These are phyloP conservation scores for Poa pratensis DNA, from an alignment of 176 grass and related monocot species.

Conservation along the genomic window DNA sequence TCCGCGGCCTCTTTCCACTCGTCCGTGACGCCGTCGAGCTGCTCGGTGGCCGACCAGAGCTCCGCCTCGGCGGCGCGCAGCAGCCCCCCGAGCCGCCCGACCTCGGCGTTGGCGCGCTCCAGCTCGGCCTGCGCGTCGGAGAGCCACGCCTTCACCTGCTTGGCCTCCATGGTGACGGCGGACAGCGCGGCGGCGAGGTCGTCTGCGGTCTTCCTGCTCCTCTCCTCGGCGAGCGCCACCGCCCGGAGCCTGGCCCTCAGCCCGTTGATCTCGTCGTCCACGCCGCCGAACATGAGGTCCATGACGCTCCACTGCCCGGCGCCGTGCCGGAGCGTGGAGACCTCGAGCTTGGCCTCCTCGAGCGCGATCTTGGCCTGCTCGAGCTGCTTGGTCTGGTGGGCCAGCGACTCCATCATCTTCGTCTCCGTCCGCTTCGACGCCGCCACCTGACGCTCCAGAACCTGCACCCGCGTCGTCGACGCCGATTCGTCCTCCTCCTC, in stretches of 20 bases:
- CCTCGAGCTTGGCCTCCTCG: slow-evolving; percentile 76
- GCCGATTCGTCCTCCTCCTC: neutral
- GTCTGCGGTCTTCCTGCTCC: slow-evolving; percentile 62
- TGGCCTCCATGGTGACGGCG: slow-evolving; percentile 74
- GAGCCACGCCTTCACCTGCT: slow-evolving; percentile 64
- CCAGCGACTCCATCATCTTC: slow-evolving; percentile 80
- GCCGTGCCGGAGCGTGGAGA: slow-evolving; percentile 33
- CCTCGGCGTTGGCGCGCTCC: slow-evolving; percentile 52
- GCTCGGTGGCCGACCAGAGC: slow-evolving; percentile 45
- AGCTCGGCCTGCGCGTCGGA: slow-evolving; percentile 55
- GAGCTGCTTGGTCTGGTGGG: slow-evolving; percentile 70
- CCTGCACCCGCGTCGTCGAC: slow-evolving; percentile 36
- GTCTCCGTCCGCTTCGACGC: slow-evolving; percentile 69
- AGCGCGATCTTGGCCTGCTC: slow-evolving; percentile 89
- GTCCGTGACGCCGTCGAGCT: slow-evolving; percentile 40
- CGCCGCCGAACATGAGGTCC: slow-evolving; percentile 63
- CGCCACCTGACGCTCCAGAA: slow-evolving; percentile 61
- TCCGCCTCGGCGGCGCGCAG: slow-evolving; percentile 53
- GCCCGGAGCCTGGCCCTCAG: slow-evolving; percentile 42
- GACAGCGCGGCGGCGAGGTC: slow-evolving; percentile 66
- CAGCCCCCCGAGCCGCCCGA: slow-evolving; percentile 12
- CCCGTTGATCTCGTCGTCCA: slow-evolving; percentile 66
- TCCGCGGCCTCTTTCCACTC: slow-evolving; percentile 62
- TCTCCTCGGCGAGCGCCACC: slow-evolving; percentile 56
- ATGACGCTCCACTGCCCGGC: slow-evolving; percentile 47